These are phyloP conservation scores for Hydnum rufescens DNA, from an alignment of 768 basidiomycete genomes.

Conservation along the genomic window DNA sequence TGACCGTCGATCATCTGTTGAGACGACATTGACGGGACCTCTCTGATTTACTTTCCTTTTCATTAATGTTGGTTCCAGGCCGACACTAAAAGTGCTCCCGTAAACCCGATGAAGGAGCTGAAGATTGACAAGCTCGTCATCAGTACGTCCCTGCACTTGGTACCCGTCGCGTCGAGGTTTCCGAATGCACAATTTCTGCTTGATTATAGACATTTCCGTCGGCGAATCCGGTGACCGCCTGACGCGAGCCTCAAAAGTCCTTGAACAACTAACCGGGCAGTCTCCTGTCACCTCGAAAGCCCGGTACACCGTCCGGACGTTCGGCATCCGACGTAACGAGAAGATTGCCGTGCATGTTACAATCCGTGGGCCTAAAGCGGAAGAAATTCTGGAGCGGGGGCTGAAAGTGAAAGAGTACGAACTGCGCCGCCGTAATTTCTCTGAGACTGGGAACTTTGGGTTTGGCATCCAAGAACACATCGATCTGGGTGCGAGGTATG, in stretches of 20 bases:
- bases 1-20: background rate
- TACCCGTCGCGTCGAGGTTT: background rate
- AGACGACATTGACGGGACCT: background rate
- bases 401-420: conserved; percentile 99
- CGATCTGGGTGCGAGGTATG: conserved; percentile 95
- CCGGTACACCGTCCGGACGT: conserved; percentile 96
- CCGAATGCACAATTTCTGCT: background rate
- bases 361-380: conserved; percentile 97
- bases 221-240: conserved; percentile 99
- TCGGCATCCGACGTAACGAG: conserved; percentile 99
- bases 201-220: conserved; percentile 79
- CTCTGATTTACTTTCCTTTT: background rate
- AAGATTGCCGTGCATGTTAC: conserved; percentile 99
- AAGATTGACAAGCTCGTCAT: conserved; percentile 97
- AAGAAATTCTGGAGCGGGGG: conserved; percentile 97
- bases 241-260: conserved; percentile 96
- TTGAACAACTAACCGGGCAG: conserved; percentile 98
- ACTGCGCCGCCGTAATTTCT: conserved; percentile 90
- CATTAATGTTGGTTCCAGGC: conserved; percentile 27
- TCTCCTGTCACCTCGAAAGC: conserved; percentile 99
- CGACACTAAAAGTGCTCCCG: conserved; percentile 72
- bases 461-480: conserved; percentile 99
- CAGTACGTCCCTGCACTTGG: conserved; percentile 44
- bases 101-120: conserved; percentile 92
- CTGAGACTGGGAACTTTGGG: conserved; percentile 97